Percentiles rank a stretch among this genome's conserved stretches.
Evolutionary conservation across 306 rosid genomes (phyloP).

Genomic region (Castanopsis chinensis): DNA sequence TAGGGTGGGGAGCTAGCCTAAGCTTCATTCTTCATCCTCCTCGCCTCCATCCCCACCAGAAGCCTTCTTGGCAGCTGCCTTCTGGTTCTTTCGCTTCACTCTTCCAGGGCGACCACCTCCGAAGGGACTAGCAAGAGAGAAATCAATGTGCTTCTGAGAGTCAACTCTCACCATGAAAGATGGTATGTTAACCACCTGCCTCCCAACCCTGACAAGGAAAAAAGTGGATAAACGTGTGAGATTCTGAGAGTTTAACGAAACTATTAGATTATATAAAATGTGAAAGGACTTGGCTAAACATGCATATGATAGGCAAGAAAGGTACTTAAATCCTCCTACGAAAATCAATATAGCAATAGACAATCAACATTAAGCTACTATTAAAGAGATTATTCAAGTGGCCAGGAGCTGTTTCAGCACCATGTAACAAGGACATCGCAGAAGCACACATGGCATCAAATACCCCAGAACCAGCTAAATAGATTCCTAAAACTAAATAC

Average conservation of each 20-base stretch:
- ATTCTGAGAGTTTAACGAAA: not conserved
- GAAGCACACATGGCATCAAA: too few species aligned
- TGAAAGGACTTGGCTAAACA: not conserved
- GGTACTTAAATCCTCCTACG: not conserved
- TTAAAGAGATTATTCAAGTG: too few species aligned
- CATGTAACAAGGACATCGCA: too few species aligned
- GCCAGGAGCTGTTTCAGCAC: too few species aligned
- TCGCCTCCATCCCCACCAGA: conserved; percentile 41
- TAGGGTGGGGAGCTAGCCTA: not conserved
- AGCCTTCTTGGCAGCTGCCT: conserved; percentile 45
- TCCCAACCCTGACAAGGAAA: conserved; percentile 51
- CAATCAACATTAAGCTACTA: not conserved
- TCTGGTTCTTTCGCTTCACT: conserved; percentile 45
- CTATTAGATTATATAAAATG: not conserved
- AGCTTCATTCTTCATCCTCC: conserved; percentile 36
- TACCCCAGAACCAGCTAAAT: too few species aligned
- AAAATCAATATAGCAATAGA: not conserved
- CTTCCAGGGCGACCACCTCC: conserved; percentile 70
- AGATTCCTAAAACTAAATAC: too few species aligned
- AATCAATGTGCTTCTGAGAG: conserved; percentile 74
- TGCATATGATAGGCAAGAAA: not conserved
- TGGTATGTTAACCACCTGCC: conserved; percentile 73
- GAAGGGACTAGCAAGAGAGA: conserved; percentile 59
- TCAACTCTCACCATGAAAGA: conserved; percentile 69
- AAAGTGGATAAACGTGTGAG: not conserved